These are phyloP conservation scores for Ilex asprella DNA, from an alignment of 257 asterid genomes.

Conservation along the genomic window DNA sequence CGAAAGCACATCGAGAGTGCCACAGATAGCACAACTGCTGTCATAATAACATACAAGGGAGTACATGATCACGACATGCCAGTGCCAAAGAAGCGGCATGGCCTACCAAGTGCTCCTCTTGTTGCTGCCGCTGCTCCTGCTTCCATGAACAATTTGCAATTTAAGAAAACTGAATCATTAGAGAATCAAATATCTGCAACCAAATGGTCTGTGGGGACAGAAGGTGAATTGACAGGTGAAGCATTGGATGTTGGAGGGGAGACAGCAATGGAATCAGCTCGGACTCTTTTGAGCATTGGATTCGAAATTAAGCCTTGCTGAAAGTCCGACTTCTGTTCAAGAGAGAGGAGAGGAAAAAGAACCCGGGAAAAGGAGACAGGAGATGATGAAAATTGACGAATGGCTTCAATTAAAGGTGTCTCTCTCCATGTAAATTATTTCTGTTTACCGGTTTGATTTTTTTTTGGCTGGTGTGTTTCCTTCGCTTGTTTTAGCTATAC, in stretches of 20 bases:
- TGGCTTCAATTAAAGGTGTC: no score
- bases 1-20: slow-evolving; percentile 83
- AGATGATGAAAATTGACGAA: no score
- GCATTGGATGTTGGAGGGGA: slow-evolving; percentile 34
- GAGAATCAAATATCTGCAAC: slow-evolving; percentile 33
- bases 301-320: slow-evolving; percentile 77
- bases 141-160: slow-evolving; percentile 26
- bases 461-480: no score
- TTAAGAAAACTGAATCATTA: slow-evolving; percentile 18
- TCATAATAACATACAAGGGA: slow-evolving; percentile 71
- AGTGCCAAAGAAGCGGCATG: slow-evolving; percentile 60
- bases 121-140: slow-evolving; percentile 37
- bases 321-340: slow-evolving; percentile 10
- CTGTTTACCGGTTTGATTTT: no score
- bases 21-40: slow-evolving; percentile 44
- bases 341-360: no score
- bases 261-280: slow-evolving; percentile 39
- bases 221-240: slow-evolving; percentile 49
- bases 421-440: no score
- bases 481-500: no score
- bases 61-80: slow-evolving; percentile 80
- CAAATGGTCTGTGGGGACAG: slow-evolving; percentile 58
- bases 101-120: slow-evolving; percentile 34
- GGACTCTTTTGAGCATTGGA: slow-evolving; percentile 66
- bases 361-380: no score